Base-by-base conservation (phyloP, 768 basidiomycete species). In the Leccinum obscurum region DNA sequence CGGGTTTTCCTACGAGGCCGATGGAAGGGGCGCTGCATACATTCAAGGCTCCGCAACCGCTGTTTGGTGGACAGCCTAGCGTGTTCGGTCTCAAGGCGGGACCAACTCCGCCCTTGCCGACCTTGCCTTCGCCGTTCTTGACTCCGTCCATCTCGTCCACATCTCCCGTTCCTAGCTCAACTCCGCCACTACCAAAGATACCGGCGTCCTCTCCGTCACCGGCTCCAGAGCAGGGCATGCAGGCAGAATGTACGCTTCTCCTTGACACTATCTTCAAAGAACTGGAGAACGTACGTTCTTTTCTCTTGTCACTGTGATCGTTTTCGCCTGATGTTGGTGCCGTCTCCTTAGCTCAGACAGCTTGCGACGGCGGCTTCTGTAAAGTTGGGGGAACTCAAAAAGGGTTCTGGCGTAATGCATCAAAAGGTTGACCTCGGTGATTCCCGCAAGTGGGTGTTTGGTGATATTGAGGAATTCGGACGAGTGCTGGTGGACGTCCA, bases 141-240 rank as follows among this genome's bases (percentile, higher is more conserved):
- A 56, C 60, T 2, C 34, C 20, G 8, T 26, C 64, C 17, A 46
- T 34, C 9, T 52, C 58, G 4, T 48, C 49, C 6, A 26, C 8
- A 10, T 24, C 56, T 26, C 54, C 59, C 11, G 39, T 54, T 17
- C 48, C 62, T 28, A 53, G 65, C 26, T 32, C 55, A 6, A 52
- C 60, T 5, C 60, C 55, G 5, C 56, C 62, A 1, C 13, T 26
- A 4, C 39, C 63, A 11, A 62, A 22, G n/a, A 15, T 52, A 4
- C 53, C 54, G 11, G 26, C 24, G 26, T 59, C 65, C 1, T 50
- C 56, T 11, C 57, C 60, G 17, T 22, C 64, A 24, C 64, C 70
- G 60, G 74, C 58, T 60, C 78, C 59, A 61, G 81, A 85, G 60
- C 81, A 84, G 56, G 86, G 87, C 10, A 84, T 93, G 82, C 88